phyloP scores from a whole-genome alignment of 768 basidiomycete species.

The Russula vinacea region DNA sequence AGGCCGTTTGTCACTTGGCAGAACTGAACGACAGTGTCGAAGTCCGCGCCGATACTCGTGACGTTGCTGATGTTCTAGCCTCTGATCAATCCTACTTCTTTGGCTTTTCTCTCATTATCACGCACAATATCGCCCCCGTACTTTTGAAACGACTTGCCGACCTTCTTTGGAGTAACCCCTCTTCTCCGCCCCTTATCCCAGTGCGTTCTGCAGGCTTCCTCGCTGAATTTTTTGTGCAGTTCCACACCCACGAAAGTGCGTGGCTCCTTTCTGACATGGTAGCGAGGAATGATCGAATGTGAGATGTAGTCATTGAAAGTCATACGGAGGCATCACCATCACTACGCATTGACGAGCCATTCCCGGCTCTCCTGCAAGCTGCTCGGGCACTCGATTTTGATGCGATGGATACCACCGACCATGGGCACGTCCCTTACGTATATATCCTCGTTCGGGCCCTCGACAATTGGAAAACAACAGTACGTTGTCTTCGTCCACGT shows the following conservation, averaged over 20 bases:
- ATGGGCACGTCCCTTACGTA: conserved; percentile 87
- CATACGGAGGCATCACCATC: conserved; percentile 75
- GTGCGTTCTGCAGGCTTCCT: conserved; percentile 88
- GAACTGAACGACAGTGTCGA: conserved; percentile 90
- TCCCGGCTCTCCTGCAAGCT: conserved; percentile 75
- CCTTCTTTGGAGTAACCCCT: conserved; percentile 64
- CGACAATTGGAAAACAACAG: conserved; percentile 77
- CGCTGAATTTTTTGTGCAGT: conserved; percentile 85
- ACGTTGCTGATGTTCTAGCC: conserved; percentile 57
- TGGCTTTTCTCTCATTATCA: conserved; percentile 76
- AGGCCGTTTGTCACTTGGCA: conserved; percentile 68
- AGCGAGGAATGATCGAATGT: conserved; percentile 2
- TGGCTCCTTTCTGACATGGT: conserved; percentile 4
- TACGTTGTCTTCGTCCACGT: conserved; percentile 38
- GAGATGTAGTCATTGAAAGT: conserved; percentile 71
- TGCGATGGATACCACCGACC: conserved; percentile 82
- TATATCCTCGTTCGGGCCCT: conserved; percentile 80
- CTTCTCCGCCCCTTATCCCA: conserved; percentile 64
- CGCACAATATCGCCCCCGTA: conserved; percentile 67
- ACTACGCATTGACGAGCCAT: conserved; percentile 85
- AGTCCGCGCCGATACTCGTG: conserved; percentile 57
- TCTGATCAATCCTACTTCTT: conserved; percentile 52
- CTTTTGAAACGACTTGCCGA: conserved; percentile 57
- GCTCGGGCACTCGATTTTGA: conserved; percentile 68
- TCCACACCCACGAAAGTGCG: conserved; percentile 82